A percentile compares a stretch with the other conserved stretches of the same genome.
phyloP scores from a whole-genome alignment of 495 filamentous ascomycete species.

The Parathielavia hyrcaniae region DNA sequence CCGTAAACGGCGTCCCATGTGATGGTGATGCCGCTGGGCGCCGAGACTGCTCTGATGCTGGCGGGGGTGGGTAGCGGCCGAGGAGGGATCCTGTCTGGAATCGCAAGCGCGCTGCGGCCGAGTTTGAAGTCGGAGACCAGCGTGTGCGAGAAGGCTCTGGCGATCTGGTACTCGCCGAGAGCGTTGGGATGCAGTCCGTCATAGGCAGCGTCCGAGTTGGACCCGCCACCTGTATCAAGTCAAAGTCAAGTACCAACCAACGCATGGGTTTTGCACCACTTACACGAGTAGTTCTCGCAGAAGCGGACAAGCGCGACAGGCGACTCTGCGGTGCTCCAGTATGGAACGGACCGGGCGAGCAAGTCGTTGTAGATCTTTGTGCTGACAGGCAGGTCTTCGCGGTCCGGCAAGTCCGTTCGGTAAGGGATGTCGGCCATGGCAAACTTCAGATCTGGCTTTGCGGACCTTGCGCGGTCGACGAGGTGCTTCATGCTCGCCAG shows the following conservation, averaged over 20 bases:
- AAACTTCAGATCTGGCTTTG: conserved; percentile 25
- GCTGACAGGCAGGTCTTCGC: conserved; percentile 22
- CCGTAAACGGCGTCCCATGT: conserved; percentile 28
- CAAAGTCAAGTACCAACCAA: background rate
- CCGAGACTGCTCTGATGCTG: conserved; percentile 9
- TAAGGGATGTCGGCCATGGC: conserved; percentile 32
- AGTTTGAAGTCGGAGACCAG: conserved; percentile 20
- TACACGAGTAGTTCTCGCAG: conserved; percentile 28
- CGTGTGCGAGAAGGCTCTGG: conserved; percentile 24
- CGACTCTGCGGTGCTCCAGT: conserved; percentile 23
- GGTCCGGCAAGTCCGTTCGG: conserved; percentile 19
- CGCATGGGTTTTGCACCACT: conserved; percentile 6
- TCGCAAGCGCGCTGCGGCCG: conserved; percentile 12
- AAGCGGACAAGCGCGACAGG: conserved; percentile 27
- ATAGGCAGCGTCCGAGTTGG: conserved; percentile 25
- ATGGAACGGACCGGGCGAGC: conserved; percentile 15
- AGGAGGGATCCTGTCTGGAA: conserved; percentile 16
- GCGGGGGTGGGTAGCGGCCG: conserved; percentile 16
- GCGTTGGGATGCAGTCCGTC: conserved; percentile 39
- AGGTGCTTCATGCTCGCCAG: conserved; percentile 26
- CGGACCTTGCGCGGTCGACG: conserved; percentile 24
- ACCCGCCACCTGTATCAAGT: conserved; percentile 13
- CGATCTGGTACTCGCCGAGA: conserved; percentile 32
- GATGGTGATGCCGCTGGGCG: conserved; percentile 17
- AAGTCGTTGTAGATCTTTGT: conserved; percentile 30